A percentile compares a stretch with the other conserved stretches of the same genome.
Evolutionary conservation across 2,329 filamentous ascomycete species (phyloP).

Genomic region (Podosphaera fusca): DNA sequence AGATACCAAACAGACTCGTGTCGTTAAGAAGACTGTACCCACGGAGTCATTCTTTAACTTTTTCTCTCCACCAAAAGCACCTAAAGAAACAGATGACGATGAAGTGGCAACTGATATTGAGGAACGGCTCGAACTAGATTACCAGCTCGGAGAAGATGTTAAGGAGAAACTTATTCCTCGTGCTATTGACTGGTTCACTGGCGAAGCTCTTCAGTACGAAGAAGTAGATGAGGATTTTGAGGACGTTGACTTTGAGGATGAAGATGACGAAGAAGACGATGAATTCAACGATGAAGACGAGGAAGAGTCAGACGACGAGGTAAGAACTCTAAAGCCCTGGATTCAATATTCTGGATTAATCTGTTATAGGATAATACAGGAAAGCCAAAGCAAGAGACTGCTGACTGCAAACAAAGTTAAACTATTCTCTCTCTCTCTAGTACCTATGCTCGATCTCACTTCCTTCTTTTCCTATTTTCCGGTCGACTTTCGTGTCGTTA

Average conservation of each 20-base stretch:
- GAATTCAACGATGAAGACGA: conserved; percentile 51
- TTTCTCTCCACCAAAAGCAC: conserved; percentile 84
- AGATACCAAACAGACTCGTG: conserved; percentile 98
- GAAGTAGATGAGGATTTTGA: conserved; percentile 71
- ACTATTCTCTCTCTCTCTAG: background rate
- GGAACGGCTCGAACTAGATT: conserved; percentile 92
- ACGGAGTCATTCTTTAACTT: conserved; percentile 91
- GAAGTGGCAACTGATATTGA: conserved; percentile 79
- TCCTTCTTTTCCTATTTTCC: background rate
- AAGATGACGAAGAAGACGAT: conserved; percentile 73
- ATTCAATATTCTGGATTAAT: conserved; percentile 5
- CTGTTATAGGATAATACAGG: conserved; percentile 49
- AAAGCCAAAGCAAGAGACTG: conserved; percentile 82
- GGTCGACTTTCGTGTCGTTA: no score
- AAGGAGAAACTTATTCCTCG: conserved; percentile 99
- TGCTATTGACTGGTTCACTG: conserved; percentile 98
- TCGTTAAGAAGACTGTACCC: conserved; percentile 97
- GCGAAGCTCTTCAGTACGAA: conserved; percentile 90
- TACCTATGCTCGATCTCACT: background rate
- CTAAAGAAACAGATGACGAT: conserved; percentile 43
- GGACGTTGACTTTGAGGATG: conserved; percentile 65
- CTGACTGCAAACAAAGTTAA: conserved; percentile 92
- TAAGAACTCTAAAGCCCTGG: conserved; percentile 19
- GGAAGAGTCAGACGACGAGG: conserved; percentile 58
- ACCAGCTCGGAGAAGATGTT: conserved; percentile 96